Conservation (phyloP, 305 asterid genomes). For the Plantago coronopus region DNA sequence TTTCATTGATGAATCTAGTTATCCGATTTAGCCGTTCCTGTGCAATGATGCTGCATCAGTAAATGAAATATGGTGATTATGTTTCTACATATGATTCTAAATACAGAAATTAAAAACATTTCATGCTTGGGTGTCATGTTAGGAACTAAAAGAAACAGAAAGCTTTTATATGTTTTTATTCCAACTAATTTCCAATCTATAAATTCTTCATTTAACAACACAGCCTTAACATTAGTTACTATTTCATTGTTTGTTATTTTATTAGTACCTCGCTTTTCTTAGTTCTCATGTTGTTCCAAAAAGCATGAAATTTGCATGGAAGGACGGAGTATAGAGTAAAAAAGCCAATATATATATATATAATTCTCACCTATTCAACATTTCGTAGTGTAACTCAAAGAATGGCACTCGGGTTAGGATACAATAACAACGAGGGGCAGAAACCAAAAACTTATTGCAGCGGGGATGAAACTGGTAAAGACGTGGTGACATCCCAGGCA, state of each 20-base stretch:
- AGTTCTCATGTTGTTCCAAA: no score
- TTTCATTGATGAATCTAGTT: constrained; percentile 63
- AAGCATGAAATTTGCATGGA: no score
- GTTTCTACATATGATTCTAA: constrained; percentile 4
- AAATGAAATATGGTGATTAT: constrained; percentile 26
- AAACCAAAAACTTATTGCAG: constrained; percentile 65
- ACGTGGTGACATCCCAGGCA: constrained; percentile 51
- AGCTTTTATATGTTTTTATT: no score
- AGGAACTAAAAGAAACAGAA: no score
- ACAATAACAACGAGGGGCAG: constrained; percentile 98
- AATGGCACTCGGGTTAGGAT: constrained; percentile 87
- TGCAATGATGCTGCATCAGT: constrained; percentile 76
- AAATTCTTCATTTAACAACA: no score
- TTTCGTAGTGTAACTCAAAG: constrained; percentile 81
- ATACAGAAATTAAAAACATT: not conserved
- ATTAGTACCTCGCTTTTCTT: no score
- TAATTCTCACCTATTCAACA: constrained; percentile 68
- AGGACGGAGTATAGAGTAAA: no score
- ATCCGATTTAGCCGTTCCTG: constrained; percentile 89
- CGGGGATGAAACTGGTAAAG: constrained; percentile 44
- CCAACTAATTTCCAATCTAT: no score
- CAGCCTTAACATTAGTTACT: no score
- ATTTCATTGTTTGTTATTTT: no score
- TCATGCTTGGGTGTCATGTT: no score
- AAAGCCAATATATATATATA: not conserved